phyloP scores from a whole-genome alignment of 805 yeast species.

The Pichia kluyveri region DNA sequence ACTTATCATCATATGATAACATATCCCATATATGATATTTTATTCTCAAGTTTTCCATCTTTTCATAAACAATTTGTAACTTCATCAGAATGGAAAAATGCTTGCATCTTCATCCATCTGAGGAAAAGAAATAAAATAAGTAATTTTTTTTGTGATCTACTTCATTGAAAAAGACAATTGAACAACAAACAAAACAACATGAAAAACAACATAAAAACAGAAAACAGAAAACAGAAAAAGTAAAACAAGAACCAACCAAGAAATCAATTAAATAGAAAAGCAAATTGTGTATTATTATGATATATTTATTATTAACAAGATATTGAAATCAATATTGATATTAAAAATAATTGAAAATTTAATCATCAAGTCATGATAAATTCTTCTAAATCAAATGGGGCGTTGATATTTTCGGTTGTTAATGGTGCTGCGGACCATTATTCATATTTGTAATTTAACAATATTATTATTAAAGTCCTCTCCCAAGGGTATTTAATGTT shows the following conservation, averaged over 20 bases:
- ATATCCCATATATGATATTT: too few relatives aligned
- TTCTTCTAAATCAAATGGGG: conserved; percentile 27
- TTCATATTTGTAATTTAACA: background rate
- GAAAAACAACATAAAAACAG: background rate
- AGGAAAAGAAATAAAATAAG: background rate
- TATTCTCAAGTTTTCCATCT: too few relatives aligned
- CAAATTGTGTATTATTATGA: background rate
- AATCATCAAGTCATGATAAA: conserved; percentile 12
- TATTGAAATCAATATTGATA: background rate
- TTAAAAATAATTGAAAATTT: background rate
- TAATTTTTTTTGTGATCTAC: too few relatives aligned
- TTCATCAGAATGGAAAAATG: background rate
- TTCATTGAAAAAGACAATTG: too few relatives aligned
- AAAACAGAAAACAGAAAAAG: background rate
- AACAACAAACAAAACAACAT: background rate
- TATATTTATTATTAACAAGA: background rate
- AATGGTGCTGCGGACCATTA: conserved; percentile 33
- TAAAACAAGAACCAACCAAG: background rate
- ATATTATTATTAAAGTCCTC: background rate
- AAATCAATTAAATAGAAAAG: background rate
- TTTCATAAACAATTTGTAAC: background rate
- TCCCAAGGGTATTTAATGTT: background rate
- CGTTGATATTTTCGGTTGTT: conserved; percentile 20
- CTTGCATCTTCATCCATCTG: background rate
- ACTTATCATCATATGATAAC: too few relatives aligned